Base-by-base conservation (phyloP, 129 eudicot genomes). In the Artemisia tridentata region DNA sequence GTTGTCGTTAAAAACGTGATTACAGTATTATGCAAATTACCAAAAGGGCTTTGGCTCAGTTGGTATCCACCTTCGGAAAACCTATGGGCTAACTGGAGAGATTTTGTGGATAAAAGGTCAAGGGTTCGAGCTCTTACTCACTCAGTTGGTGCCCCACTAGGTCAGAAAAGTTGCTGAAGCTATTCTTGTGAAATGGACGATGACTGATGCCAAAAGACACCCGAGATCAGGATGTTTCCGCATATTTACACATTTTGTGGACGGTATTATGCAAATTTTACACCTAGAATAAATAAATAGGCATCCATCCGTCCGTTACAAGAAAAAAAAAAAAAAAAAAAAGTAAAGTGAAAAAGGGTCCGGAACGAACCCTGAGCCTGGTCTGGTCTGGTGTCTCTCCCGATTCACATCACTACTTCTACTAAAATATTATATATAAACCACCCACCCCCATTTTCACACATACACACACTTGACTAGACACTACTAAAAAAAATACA, bases 361-460 rank as follows among this genome's bases (percentile, higher is more conserved):
- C 13, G 23, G 43, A 34, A 65, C 76, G 9, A 34, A 65, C 76
- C 75, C 70, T 56, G 73, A 38, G 31, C 43, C 43, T 34, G 43
- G 53, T 46, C 64, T 47, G 27, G 34, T 29, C 5, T 23, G 25
- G 25, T 1, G 27, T 76, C 69, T 76, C 62, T 11, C 78, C 57
- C 74, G n/a, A 69, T 76, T 51, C 71, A 62, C 62, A 72, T 48
- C 52, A 62, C 57, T 45, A 69, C 51, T 60, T 62, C 56, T 45
- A 69, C 38, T 61, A 70, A 58, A 47, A 57, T 72, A 50, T 62
- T 72, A 50, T 62, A 61, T 61, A 71, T 63, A 70, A 78, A 52
- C 72, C 76, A 65, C 77, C 66, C 47, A 63, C 59, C 46, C 79
- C 79, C 56, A 54, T 43, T 11, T 70, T 66, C 72, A 63, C 71